A percentile compares a stretch with the other conserved stretches of the same genome.
phyloP scores from a whole-genome alignment of 108 stramenopile genomes.

The Skeletonema marinoi region DNA sequence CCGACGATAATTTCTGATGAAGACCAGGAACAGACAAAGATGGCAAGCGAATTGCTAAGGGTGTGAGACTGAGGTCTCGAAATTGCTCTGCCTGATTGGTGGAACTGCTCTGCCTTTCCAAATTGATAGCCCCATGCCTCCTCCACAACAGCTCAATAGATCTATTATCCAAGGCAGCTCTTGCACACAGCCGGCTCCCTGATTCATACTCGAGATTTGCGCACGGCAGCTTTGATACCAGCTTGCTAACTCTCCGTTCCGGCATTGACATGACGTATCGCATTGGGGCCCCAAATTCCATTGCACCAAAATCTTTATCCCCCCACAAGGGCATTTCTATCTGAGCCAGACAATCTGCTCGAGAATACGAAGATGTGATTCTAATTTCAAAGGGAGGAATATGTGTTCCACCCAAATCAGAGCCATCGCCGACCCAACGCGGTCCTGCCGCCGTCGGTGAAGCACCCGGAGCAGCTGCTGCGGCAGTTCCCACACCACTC shows the following conservation, averaged over 20 bases:
- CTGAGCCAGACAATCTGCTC: conserved; percentile 47
- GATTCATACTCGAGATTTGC: conserved; percentile 63
- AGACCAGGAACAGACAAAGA: conserved; percentile 58
- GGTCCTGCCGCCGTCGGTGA: conserved; percentile 8
- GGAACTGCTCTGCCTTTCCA: conserved; percentile 12
- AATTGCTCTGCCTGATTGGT: conserved; percentile 30
- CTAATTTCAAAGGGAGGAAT: conserved; percentile 81
- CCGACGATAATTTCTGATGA: background rate
- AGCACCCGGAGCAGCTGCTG: conserved; percentile 41
- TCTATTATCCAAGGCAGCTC: conserved; percentile 41
- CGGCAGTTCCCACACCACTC: conserved; percentile 62
- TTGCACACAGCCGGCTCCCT: conserved; percentile 62
- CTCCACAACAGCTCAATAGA: conserved; percentile 72
- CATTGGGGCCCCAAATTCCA: conserved; percentile 82
- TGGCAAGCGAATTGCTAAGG: conserved; percentile 66
- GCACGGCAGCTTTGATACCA: conserved; percentile 9
- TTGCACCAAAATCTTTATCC: conserved; percentile 78
- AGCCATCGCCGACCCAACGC: conserved; percentile 40
- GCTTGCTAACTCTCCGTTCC: background rate
- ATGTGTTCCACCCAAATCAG: conserved; percentile 67
- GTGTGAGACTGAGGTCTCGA: conserved; percentile 65
- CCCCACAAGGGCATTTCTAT: conserved; percentile 88
- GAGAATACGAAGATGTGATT: conserved; percentile 60
- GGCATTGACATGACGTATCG: conserved; percentile 59
- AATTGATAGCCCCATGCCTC: conserved; percentile 57